phyloP scores from a whole-genome alignment of 2,329 filamentous ascomycete genomes.

The Hymenoscyphus fraxineus region DNA sequence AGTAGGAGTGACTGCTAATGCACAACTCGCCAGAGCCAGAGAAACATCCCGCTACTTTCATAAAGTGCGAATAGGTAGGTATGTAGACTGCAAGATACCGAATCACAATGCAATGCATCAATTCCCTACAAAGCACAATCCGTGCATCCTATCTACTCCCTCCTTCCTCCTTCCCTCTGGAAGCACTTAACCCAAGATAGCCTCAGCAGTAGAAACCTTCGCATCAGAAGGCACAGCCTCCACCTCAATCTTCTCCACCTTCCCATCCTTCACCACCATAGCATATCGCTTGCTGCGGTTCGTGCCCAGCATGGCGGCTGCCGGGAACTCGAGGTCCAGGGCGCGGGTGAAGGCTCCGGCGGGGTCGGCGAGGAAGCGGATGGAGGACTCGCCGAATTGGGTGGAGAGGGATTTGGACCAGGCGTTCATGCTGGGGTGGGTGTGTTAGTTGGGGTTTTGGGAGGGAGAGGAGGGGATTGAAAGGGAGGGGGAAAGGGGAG shows the following conservation, averaged over 20 bases:
- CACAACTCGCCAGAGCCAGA: too few species aligned
- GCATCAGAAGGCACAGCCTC: constrained; percentile 85
- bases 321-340: constrained; percentile 80
- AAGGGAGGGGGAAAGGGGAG: not conserved
- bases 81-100: too few species aligned
- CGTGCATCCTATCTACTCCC: not conserved
- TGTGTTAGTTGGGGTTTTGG: constrained; percentile 6
- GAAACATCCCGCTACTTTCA: too few species aligned
- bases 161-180: too few species aligned
- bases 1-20: too few species aligned
- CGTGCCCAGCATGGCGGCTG: constrained; percentile 73
- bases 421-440: constrained; percentile 71
- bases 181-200: constrained; percentile 40
- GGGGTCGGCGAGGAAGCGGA: constrained; percentile 86
- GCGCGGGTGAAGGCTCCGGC: constrained; percentile 75
- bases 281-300: constrained; percentile 84
- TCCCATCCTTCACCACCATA: constrained; percentile 76
- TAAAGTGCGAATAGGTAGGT: too few species aligned
- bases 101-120: too few species aligned
- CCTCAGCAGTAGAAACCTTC: constrained; percentile 46
- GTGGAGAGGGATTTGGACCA: constrained; percentile 65
- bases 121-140: too few species aligned
- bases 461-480: not conserved
- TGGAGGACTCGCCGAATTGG: constrained; percentile 64
- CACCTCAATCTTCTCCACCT: constrained; percentile 74